Evolutionary conservation across 179 eudicot genomes (phyloP).

Genomic region (Gypsophila paniculata): DNA sequence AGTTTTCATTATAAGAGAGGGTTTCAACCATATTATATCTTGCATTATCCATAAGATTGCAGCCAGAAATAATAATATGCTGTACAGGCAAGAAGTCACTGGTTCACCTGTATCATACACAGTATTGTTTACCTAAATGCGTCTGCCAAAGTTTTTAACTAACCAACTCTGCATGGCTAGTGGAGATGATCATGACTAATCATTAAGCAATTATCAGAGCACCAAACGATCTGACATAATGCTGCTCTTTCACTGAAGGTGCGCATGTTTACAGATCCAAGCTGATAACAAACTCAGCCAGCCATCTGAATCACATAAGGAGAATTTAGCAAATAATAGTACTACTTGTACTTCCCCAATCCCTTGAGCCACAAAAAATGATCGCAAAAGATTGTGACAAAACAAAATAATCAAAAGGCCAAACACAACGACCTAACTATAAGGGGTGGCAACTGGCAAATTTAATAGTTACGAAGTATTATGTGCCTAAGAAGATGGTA

Average conservation of each 20-base stretch:
- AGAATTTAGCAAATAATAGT: not conserved
- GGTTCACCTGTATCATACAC: constrained; percentile 14
- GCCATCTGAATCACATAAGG: constrained; percentile 1
- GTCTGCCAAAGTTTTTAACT: not conserved
- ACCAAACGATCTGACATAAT: not conserved
- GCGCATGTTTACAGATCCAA: constrained; percentile 4
- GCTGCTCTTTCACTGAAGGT: constrained; percentile 17
- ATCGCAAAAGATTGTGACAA: not conserved
- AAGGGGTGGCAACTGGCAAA: not conserved
- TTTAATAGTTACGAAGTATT: not conserved
- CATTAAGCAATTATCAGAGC: not conserved
- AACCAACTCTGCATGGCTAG: constrained; percentile 9
- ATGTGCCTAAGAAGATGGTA: constrained; percentile 12
- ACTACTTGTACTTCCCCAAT: not conserved
- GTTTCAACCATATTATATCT: not conserved
- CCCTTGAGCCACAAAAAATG: not conserved
- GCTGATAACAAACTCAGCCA: constrained; percentile 12
- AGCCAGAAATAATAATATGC: constrained; percentile 3
- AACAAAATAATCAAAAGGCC: not conserved
- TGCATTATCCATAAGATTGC: not conserved
- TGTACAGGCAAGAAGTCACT: constrained; percentile 4
- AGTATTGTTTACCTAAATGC: not conserved
- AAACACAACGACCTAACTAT: not conserved
- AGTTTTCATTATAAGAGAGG: not conserved
- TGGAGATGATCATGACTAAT: not conserved